Percentiles rank a stretch among this genome's conserved stretches.
phyloP scores from a whole-genome alignment of 2,329 filamentous ascomycete genomes.

The Cordyceps tenuipes region DNA sequence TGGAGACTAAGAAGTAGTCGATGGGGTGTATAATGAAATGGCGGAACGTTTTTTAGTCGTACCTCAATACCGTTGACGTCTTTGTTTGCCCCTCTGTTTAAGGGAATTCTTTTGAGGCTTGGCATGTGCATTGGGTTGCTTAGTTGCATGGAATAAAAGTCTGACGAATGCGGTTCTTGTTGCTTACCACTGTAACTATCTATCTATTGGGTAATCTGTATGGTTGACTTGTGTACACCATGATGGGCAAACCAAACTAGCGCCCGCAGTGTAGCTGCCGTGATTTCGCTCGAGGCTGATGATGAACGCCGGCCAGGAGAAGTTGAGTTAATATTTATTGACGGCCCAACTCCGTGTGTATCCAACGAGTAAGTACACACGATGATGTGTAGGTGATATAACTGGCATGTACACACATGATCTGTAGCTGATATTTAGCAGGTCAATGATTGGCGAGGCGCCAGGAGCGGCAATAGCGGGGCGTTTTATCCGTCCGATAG shows the following conservation, averaged over 20 bases:
- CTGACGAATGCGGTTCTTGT: no score
- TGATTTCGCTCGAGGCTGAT: neutral
- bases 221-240: neutral
- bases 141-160: conserved; percentile 5
- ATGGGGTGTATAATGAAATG: neutral
- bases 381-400: no score
- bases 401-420: no score
- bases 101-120: neutral
- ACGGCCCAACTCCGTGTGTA: neutral
- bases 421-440: conserved; percentile 6
- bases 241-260: neutral
- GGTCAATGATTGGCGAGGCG: neutral
- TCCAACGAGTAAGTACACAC: no score
- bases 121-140: neutral
- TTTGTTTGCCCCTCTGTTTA: neutral
- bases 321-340: neutral
- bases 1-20: neutral
- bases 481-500: conserved; percentile 6
- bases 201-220: neutral
- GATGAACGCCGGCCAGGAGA: neutral
- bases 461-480: conserved; percentile 8
- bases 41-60: neutral
- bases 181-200: no score
- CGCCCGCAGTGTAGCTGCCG: neutral
- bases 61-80: neutral